Base-by-base conservation (phyloP, 805 yeast species). In the Yarrowia hollandica region DNA sequence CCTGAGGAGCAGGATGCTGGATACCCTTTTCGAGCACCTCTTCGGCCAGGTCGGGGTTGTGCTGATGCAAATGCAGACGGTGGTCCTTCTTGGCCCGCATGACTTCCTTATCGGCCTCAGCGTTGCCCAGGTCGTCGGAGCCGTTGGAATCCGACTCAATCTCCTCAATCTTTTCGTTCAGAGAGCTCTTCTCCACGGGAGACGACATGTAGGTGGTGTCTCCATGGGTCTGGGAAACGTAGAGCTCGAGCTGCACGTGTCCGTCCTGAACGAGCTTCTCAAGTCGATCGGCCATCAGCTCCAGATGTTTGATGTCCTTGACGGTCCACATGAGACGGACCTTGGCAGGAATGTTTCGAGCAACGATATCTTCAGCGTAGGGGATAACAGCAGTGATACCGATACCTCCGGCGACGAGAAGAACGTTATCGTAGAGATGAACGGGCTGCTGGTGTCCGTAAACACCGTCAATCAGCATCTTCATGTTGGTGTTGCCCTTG, bases 401-500 rank as follows among this genome's bases (percentile, higher is more conserved):
- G 62, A 81, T 80, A 5, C 88, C 88, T 9, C 88, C 88, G 3
- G 85, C 84, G 38, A 83, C 69, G 41, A 82, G 75, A 7, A 82
- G 69, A 1, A 79, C 78, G 46, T 75, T 74, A 31, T 74, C 75
- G 64, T 78, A 82, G 18, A 75, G 72, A 46, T 74, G 74, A 60
- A 80, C 78, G 1, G 83, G 84, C 14, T 67, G 69, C 1, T 75
- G 66, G 4, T 72, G 68, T 1, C 88, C 88, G 64, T 84, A 83
- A 0, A 86, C 84, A 0, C 88, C 88, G 64, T 83, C 88, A 18
- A 83, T 74, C 9, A 79, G 67, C 6, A 81, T 75, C 46, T 78
- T 74, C 41, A 79, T 67, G 19, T 63, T 62, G 33, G 75, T 68
- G 54, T 63, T 58, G 19, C 72, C 69, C 16, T 68, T 71, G 25